A percentile compares a stretch with the other conserved stretches of the same genome.
Evolutionary conservation across 1,284 basidiomycete genomes (phyloP).

Genomic region (Rugosomyces carneus): DNA sequence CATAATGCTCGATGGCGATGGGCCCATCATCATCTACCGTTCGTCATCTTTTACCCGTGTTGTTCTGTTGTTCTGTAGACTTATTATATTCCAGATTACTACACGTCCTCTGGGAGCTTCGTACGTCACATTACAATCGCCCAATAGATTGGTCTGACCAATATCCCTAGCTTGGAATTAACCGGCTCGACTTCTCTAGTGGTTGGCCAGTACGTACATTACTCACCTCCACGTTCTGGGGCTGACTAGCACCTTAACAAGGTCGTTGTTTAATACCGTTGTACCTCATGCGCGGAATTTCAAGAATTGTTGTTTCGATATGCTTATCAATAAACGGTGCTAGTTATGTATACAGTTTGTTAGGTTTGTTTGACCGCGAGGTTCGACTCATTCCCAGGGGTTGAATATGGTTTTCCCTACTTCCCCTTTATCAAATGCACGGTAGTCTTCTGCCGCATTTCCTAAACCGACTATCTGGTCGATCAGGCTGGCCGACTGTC

Average conservation of each 20-base stretch:
- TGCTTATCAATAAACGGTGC: neutral
- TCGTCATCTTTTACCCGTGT: slow-evolving; percentile 10
- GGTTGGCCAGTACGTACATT: slow-evolving; percentile 14
- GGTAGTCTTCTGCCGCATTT: slow-evolving; percentile 52
- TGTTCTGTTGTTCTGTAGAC: neutral
- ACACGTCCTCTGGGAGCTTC: slow-evolving; percentile 24
- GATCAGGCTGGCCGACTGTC: slow-evolving; percentile 52
- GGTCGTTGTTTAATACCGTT: slow-evolving; percentile 9
- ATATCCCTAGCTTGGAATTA: slow-evolving; percentile 15
- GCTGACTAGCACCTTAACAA: neutral
- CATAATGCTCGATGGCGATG: slow-evolving; percentile 25
- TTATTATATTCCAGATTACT: slow-evolving; percentile 36
- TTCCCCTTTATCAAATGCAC: slow-evolving; percentile 61
- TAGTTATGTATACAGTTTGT: neutral
- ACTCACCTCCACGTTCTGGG: neutral
- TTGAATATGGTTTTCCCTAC: slow-evolving; percentile 72
- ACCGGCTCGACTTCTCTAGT: slow-evolving; percentile 17
- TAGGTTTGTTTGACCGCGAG: neutral
- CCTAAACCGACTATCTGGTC: slow-evolving; percentile 56
- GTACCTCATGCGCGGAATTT: neutral
- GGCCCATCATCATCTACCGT: slow-evolving; percentile 30
- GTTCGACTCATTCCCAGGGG: slow-evolving; percentile 42
- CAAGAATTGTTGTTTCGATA: neutral
- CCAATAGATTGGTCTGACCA: neutral
- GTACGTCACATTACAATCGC: slow-evolving; percentile 9